Percentiles rank a stretch among this genome's conserved stretches.
These are phyloP conservation scores for Fraxinus sp. DNA, from an alignment of 305 asterid species.

Conservation along the genomic window DNA sequence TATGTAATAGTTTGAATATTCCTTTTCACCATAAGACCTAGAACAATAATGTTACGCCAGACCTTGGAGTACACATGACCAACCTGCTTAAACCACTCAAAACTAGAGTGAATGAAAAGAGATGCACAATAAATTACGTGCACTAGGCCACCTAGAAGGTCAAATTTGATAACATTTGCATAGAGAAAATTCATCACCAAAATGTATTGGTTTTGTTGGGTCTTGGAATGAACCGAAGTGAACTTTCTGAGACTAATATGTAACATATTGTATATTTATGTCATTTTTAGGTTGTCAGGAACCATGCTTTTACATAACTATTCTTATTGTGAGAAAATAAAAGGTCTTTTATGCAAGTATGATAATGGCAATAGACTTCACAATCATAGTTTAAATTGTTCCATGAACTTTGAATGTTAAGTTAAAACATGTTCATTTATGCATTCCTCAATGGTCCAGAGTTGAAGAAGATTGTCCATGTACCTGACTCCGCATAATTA, in stretches of 20 bases:
- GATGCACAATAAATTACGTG: neutral
- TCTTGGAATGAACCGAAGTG: neutral
- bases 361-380: neutral
- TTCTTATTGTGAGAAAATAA: neutral
- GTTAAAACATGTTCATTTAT: neutral
- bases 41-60: neutral
- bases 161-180: neutral
- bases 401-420: neutral
- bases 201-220: neutral
- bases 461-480: neutral
- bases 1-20: neutral
- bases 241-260: neutral
- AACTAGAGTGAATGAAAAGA: neutral
- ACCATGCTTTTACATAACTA: neutral
- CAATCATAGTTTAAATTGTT: neutral
- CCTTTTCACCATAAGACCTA: neutral
- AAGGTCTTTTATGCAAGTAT: neutral
- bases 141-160: neutral
- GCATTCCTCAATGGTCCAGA: neutral
- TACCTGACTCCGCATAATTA: neutral
- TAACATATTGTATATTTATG: neutral
- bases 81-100: neutral
- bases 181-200: neutral
- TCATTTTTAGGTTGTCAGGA: neutral
- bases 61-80: neutral